These are phyloP conservation scores for Trichoderma sp. DNA, from an alignment of 2,329 filamentous ascomycete species.

Conservation along the genomic window DNA sequence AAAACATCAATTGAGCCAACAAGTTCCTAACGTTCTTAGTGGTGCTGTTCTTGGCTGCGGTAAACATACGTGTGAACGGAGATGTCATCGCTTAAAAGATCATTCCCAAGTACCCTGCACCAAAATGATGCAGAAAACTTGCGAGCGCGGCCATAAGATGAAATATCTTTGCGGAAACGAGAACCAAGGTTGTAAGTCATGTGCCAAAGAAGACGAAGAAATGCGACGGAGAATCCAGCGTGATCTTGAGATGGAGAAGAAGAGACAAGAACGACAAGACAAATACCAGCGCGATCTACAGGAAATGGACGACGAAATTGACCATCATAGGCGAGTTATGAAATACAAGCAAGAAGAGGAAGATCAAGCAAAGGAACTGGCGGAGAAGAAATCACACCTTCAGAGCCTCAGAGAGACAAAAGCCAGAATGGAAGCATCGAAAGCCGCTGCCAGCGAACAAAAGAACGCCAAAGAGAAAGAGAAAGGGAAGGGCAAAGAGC, in stretches of 20 bases:
- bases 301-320: slow-evolving; percentile 53
- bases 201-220: slow-evolving; percentile 48
- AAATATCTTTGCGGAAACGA: slow-evolving; percentile 44
- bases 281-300: slow-evolving; percentile 45
- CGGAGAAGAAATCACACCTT: slow-evolving; percentile 47
- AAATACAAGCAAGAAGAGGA: slow-evolving; percentile 45
- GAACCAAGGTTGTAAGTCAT: slow-evolving; percentile 46
- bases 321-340: slow-evolving; percentile 42
- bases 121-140: slow-evolving; percentile 42
- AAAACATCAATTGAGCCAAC: not conserved
- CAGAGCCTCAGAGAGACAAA: slow-evolving; percentile 36
- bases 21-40: slow-evolving; percentile 35
- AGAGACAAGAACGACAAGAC: slow-evolving; percentile 42
- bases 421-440: slow-evolving; percentile 17
- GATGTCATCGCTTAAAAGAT: slow-evolving; percentile 61
- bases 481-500: not conserved
- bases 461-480: not conserved
- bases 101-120: slow-evolving; percentile 48
- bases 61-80: slow-evolving; percentile 54
- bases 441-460: slow-evolving; percentile 19
- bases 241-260: slow-evolving; percentile 50
- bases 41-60: slow-evolving; percentile 52
- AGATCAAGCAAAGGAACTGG: slow-evolving; percentile 42
- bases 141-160: slow-evolving; percentile 49
- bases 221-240: slow-evolving; percentile 41